phyloP scores from a whole-genome alignment of 257 asterid genomes.

The Ajuga chamaepitys region DNA sequence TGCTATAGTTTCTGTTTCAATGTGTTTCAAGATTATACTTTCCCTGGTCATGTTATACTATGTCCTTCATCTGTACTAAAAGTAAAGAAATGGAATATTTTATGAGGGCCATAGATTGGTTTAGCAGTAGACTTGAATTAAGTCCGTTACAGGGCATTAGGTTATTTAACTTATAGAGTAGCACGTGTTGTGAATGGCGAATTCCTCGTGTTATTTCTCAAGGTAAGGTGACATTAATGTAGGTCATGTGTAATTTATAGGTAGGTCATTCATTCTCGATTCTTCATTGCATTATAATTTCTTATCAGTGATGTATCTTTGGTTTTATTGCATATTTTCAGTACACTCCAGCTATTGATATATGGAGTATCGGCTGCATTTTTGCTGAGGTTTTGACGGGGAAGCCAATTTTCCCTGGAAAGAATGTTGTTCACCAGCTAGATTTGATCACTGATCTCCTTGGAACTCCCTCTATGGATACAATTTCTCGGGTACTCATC shows the following conservation, averaged over 20 bases:
- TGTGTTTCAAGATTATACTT: background rate
- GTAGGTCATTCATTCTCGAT: background rate
- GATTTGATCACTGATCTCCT: conserved; percentile 92
- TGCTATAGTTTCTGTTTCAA: background rate
- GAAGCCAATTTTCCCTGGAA: conserved; percentile 87
- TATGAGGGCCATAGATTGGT: background rate
- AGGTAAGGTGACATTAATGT: background rate
- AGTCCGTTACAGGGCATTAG: background rate
- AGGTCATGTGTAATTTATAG: background rate
- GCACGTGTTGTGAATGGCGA: background rate
- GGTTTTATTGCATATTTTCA: conserved; percentile 19
- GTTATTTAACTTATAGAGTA: background rate
- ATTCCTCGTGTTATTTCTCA: background rate
- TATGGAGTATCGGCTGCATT: conserved; percentile 97
- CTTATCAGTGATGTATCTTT: background rate
- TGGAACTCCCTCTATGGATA: conserved; percentile 84
- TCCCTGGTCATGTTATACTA: background rate
- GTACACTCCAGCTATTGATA: conserved; percentile 92
- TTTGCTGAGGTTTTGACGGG: conserved; percentile 90
- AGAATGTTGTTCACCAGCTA: conserved; percentile 87
- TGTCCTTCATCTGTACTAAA: conserved; percentile 15
- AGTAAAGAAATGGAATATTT: background rate
- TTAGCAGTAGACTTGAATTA: background rate
- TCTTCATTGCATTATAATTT: background rate
- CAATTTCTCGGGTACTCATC: conserved; percentile 61